A percentile compares a stretch with the other conserved stretches of the same genome.
phyloP scores from a whole-genome alignment of 768 basidiomycete genomes.

The Mycena galericulata region DNA sequence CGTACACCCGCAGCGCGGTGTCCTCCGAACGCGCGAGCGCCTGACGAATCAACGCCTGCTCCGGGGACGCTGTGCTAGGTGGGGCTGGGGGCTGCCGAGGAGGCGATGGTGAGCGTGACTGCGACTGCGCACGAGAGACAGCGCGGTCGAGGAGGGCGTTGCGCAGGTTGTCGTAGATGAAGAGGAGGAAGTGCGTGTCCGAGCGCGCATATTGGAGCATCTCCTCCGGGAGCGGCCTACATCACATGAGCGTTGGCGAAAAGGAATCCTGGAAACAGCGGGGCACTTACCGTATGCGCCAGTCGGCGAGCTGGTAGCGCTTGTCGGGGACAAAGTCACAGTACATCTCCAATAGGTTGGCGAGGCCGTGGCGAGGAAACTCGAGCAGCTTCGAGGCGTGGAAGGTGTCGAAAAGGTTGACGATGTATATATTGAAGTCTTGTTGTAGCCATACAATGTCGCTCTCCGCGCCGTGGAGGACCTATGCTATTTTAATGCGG shows the following conservation, averaged over 20 bases:
- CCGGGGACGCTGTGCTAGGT: slow-evolving; percentile 32
- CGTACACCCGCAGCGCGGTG: slow-evolving; percentile 80
- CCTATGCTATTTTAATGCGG: slow-evolving; percentile 54
- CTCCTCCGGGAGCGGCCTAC: slow-evolving; percentile 82
- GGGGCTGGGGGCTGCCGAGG: no score
- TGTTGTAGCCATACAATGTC: slow-evolving; percentile 98
- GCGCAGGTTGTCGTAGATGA: slow-evolving; percentile 91
- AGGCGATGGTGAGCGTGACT: slow-evolving; percentile 50
- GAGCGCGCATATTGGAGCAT: slow-evolving; percentile 95
- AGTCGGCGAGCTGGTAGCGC: slow-evolving; percentile 96
- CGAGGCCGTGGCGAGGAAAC: slow-evolving; percentile 87
- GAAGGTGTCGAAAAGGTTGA: slow-evolving; percentile 97
- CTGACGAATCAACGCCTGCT: slow-evolving; percentile 63
- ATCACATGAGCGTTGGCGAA: background rate
- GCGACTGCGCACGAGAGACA: slow-evolving; percentile 54
- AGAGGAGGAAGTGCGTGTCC: slow-evolving; percentile 96
- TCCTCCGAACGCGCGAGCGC: slow-evolving; percentile 81
- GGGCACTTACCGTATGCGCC: slow-evolving; percentile 83
- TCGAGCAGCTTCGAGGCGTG: slow-evolving; percentile 93
- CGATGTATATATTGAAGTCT: slow-evolving; percentile 93
- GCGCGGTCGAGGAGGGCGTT: slow-evolving; percentile 85
- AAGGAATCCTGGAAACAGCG: background rate
- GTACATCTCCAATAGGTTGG: slow-evolving; percentile 86
- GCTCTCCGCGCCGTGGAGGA: slow-evolving; percentile 94
- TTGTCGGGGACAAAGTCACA: slow-evolving; percentile 94